Evolutionary conservation across 1,284 basidiomycete genomes (phyloP).

Genomic region (Mycena sp.): DNA sequence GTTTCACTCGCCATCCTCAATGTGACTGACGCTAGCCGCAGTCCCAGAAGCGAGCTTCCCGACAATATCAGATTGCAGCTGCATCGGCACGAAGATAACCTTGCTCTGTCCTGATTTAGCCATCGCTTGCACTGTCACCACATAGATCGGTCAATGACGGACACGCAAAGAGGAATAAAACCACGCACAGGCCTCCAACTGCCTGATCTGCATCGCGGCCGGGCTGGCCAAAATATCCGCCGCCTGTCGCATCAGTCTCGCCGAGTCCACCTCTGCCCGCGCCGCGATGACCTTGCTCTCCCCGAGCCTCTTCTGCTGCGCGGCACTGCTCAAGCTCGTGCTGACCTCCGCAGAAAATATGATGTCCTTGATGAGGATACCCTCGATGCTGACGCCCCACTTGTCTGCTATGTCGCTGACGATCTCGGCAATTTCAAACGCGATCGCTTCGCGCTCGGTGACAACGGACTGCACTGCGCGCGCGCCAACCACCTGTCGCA

Average conservation of each 20-base stretch:
- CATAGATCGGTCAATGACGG: no score
- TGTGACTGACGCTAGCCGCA: no score
- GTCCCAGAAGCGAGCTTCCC: conserved; percentile 53
- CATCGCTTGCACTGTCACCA: conserved; percentile 63
- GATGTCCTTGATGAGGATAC: no score
- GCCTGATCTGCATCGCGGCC: conserved; percentile 98
- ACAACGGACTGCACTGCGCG: no score
- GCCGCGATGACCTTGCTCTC: conserved; percentile 97
- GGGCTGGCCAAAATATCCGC: conserved; percentile 93
- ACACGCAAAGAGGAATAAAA: conserved; percentile 32
- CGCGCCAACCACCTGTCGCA: no score
- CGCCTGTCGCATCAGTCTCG: conserved; percentile 93
- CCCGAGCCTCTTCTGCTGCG: conserved; percentile 94
- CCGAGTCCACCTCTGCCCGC: no score
- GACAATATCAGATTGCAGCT: conserved; percentile 76
- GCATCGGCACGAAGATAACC: no score
- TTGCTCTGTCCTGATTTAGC: conserved; percentile 83
- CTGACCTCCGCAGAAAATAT: conserved; percentile 94
- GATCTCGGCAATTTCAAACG: no score
- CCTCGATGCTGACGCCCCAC: no score
- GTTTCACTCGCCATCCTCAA: no score
- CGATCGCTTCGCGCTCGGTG: no score
- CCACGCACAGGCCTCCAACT: conserved; percentile 89
- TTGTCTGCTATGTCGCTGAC: no score
- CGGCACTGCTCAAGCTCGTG: conserved; percentile 91